A percentile compares a stretch with the other conserved stretches of the same genome.
These are phyloP conservation scores for Penicillium polonicum DNA, from an alignment of 2,329 filamentous ascomycete species.

Conservation along the genomic window DNA sequence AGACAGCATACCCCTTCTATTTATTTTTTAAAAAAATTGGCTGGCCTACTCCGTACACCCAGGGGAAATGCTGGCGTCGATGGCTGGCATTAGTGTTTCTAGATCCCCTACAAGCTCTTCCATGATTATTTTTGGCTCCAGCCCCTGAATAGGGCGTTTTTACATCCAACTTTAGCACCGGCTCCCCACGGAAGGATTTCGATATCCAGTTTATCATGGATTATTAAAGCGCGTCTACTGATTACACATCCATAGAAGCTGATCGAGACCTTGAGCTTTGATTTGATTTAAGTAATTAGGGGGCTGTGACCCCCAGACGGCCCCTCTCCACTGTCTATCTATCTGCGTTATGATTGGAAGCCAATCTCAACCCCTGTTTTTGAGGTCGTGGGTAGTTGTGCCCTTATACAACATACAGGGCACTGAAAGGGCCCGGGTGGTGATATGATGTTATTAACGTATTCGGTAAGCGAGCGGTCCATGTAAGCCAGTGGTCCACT, in stretches of 20 bases:
- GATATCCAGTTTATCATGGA: not conserved
- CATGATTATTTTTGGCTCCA: conserved; percentile 1
- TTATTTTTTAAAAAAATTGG: not conserved
- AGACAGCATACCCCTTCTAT: not conserved
- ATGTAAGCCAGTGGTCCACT: no score
- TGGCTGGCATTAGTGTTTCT: conserved; percentile 3
- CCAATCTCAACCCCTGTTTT: not conserved
- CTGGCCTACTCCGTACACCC: not conserved
- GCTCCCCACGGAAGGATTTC: not conserved
- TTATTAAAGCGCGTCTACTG: not conserved
- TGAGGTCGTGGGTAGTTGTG: not conserved
- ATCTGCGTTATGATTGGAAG: not conserved
- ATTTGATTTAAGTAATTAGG: not conserved
- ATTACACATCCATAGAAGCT: not conserved
- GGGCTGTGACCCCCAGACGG: not conserved
- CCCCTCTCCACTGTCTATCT: not conserved
- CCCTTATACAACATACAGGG: not conserved
- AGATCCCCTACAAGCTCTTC: not conserved
- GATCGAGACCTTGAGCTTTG: not conserved
- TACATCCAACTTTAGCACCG: not conserved
- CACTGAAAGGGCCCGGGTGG: not conserved
- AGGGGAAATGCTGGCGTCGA: not conserved
- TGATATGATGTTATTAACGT: not conserved
- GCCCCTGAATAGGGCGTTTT: conserved; percentile 3
- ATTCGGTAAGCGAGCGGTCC: no score